Conservation (phyloP, 768 basidiomycete genomes). For the Amanita rubescens region DNA sequence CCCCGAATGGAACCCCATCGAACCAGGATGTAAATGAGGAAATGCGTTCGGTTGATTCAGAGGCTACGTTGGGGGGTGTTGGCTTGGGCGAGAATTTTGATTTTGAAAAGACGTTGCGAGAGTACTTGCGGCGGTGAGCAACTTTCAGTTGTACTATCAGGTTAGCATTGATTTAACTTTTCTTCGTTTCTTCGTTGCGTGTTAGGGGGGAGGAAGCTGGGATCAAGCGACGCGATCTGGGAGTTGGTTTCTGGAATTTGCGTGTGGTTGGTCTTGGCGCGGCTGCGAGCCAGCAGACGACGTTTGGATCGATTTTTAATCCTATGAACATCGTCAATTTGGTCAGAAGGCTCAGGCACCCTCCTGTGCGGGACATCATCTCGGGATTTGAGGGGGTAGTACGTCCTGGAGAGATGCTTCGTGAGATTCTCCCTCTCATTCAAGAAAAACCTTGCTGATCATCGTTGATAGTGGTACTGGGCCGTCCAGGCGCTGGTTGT, state of each 20-base stretch:
- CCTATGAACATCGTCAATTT: slow-evolving; percentile 35
- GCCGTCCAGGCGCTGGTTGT: slow-evolving; percentile 81
- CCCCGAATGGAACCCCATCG: slow-evolving; percentile 3
- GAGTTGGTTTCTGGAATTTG: slow-evolving; percentile 53
- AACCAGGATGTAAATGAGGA: too few species aligned
- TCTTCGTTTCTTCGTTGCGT: not conserved
- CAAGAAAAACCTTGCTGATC: not conserved
- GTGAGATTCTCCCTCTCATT: slow-evolving; percentile 36
- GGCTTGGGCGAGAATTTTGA: slow-evolving; percentile 24
- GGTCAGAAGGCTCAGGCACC: slow-evolving; percentile 45
- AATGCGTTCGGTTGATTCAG: slow-evolving; percentile 16
- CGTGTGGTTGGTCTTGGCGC: slow-evolving; percentile 54
- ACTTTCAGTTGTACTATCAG: too few species aligned
- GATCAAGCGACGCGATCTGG: slow-evolving; percentile 48
- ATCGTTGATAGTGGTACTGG: slow-evolving; percentile 60
- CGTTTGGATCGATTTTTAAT: slow-evolving; percentile 58
- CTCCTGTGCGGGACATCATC: slow-evolving; percentile 57
- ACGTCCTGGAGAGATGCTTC: slow-evolving; percentile 69
- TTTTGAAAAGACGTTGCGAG: slow-evolving; percentile 27
- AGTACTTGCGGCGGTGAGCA: slow-evolving; percentile 26
- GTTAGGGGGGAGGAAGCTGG: slow-evolving; percentile 39
- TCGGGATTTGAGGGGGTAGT: slow-evolving; percentile 57
- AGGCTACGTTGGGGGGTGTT: slow-evolving; percentile 19
- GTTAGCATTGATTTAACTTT: too few species aligned
- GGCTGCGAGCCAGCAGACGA: slow-evolving; percentile 46